Evolutionary conservation across 2,329 filamentous ascomycete species (phyloP), one percentile per base, ranked within the genome.

Genomic region (Ascochyta lentis): DNA sequence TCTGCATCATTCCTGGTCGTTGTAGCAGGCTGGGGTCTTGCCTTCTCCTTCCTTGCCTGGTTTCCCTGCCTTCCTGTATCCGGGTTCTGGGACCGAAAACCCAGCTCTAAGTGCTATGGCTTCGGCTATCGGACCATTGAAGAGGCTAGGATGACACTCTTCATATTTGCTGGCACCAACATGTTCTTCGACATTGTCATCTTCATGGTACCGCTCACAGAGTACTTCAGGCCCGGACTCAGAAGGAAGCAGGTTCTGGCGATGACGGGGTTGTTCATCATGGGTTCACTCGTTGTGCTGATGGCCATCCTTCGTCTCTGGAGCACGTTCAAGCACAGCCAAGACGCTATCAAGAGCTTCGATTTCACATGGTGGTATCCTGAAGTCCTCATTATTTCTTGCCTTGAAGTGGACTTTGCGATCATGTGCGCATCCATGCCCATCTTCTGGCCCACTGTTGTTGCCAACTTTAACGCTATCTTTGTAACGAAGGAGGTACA

Each of bases 341-440:
- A 53, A 34, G 44, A 41, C 19, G 34, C 49, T 15, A 24, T 56
- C 6, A 41, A 44, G 22, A 60, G 53, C 42, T 63, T 68, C 35
- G 72, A 76, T 48, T 71, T 70, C 37, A 72, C 70, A 0, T 75
- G 63, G 65, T 69, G 69, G 66, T 68, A 69, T 15, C 66, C 67
- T 0, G 59, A 67, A 26, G 61, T 63, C 3, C 49, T 71, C n/a
- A 66, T 74, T 33, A 59, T 75, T 38, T 69, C 68, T 13, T 67
- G 62, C 41, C 60, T 75, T 31, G 72, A 75, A 51, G 59, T 75
- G 44, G 66, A 74, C 31, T 68, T 75, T 40, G 72, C 72, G 13
- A 73, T 75, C 50, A 69, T 73, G 23, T 73, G 68, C 58, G 72
- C 71, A 27, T 72, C 69, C 8, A 71, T 76, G 54, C 73, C 73